Conservation (phyloP, 2,329 filamentous ascomycete genomes). For the Xylaria digitata region DNA sequence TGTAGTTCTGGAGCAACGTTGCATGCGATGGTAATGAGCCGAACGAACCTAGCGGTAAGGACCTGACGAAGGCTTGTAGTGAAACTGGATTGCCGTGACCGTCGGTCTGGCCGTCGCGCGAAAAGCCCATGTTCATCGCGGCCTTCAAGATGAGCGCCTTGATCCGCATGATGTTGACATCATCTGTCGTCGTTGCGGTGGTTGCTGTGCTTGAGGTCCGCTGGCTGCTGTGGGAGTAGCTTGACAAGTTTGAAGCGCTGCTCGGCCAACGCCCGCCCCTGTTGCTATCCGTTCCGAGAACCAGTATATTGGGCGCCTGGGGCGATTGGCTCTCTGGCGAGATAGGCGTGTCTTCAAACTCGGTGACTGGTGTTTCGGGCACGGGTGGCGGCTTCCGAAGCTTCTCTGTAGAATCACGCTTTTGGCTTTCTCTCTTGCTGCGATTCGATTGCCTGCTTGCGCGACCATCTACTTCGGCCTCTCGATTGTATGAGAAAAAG, state of each 20-base stretch:
- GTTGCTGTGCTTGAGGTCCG: constrained; percentile 78
- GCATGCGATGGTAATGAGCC: constrained; percentile 77
- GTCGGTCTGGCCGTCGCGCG: constrained; percentile 62
- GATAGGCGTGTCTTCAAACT: constrained; percentile 90
- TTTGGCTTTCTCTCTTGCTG: constrained; percentile 66
- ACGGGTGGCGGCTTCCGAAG: constrained; percentile 62
- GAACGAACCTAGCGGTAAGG: constrained; percentile 80
- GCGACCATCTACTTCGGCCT: constrained; percentile 60
- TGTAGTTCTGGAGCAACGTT: constrained; percentile 80
- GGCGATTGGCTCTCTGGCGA: constrained; percentile 82
- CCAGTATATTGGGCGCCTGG: constrained; percentile 86
- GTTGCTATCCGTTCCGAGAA: constrained; percentile 77
- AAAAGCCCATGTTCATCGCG: constrained; percentile 85
- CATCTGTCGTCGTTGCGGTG: constrained; percentile 75
- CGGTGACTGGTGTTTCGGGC: constrained; percentile 92
- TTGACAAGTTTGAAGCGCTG: constrained; percentile 80
- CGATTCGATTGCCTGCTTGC: constrained; percentile 64
- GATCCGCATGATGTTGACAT: constrained; percentile 79
- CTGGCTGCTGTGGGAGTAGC: constrained; percentile 77
- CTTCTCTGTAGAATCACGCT: constrained; percentile 62
- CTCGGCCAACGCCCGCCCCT: constrained; percentile 82
- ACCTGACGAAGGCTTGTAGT: constrained; percentile 80
- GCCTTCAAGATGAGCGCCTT: constrained; percentile 86
- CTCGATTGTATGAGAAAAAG: constrained; percentile 67
- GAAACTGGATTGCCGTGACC: constrained; percentile 61